These are phyloP conservation scores for Pseudogymnoascus sp. DNA, from an alignment of 2,329 filamentous ascomycete species.

Conservation along the genomic window DNA sequence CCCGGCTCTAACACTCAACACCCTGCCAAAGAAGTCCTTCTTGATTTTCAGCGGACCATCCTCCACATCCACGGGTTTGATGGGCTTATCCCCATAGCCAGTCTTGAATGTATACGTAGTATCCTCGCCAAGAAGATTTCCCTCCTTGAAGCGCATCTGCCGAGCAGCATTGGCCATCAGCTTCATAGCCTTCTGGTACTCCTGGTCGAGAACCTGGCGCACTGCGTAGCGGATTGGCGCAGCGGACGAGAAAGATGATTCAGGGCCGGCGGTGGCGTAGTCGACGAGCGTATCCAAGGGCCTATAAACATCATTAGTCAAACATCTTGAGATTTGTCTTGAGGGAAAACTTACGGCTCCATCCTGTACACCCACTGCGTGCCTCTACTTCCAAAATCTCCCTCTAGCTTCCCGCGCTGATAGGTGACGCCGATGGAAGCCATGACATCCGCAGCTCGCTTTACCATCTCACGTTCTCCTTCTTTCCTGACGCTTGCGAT, in stretches of 20 bases:
- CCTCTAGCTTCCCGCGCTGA: conserved; percentile 73
- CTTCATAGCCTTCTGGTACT: conserved; percentile 67
- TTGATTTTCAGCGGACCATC: conserved; percentile 41
- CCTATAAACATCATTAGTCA: conserved; percentile 26
- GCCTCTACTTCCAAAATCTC: conserved; percentile 50
- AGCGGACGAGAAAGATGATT: conserved; percentile 45
- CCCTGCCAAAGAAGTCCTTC: conserved; percentile 78
- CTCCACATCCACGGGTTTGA: conserved; percentile 19
- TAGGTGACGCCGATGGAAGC: conserved; percentile 75
- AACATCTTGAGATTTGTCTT: neutral
- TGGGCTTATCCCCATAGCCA: conserved; percentile 19
- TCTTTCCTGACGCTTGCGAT: conserved; percentile 85
- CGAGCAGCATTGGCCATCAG: conserved; percentile 60
- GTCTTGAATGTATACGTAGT: conserved; percentile 20
- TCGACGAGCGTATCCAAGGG: conserved; percentile 70
- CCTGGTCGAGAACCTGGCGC: conserved; percentile 85
- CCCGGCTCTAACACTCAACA: conserved; percentile 45
- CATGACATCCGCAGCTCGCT: conserved; percentile 73
- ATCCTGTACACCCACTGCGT: conserved; percentile 80
- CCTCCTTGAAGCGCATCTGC: conserved; percentile 57
- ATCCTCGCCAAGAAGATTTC: conserved; percentile 32
- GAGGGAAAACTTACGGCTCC: conserved; percentile 65
- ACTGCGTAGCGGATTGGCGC: conserved; percentile 85
- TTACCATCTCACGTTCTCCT: conserved; percentile 72
- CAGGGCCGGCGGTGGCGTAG: conserved; percentile 61